Evolutionary conservation across 2,329 filamentous ascomycete species (phyloP), one percentile per base, ranked within the genome.

Genomic region (Phaeosphaeriaceae sp.): DNA sequence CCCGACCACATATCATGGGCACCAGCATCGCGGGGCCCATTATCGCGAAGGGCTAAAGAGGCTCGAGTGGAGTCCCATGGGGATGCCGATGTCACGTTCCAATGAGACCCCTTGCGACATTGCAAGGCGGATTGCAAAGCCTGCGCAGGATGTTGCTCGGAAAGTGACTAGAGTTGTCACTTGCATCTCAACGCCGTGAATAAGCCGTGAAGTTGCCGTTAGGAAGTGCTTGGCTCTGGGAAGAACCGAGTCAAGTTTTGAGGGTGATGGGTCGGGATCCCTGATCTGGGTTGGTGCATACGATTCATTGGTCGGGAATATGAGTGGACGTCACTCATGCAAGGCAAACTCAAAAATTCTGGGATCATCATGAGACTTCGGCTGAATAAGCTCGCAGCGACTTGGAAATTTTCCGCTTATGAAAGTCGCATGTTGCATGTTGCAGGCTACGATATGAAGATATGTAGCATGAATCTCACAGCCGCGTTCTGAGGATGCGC

Each of bases 1-100:
- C 24, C n/a, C 15, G 47, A 19, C 43, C 44, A 47, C 22, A 24
- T 21, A 26, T 4, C 44, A 26, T 40, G 43, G 43, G 43, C 19
- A 23, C 19, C 43, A 46, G 43, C 43, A 46, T 46, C 19, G 22
- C 9, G 43, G 43, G 43, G 43, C 19, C 43, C 35, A 40, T n/a
- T n/a, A 40, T n/a, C 35, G 30, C 30, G 35, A 40, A 17, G 44
- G 44, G 44, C 23, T 24, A 24, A 47, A 49, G 19, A 23, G 11
- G 3, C 23, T 19, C 24, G 47, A 49, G 47, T 49, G 47, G 47
- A 49, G 47, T 28, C 47, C 47, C 47, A 49, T 49, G 47, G 24
- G 23, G 47, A n/a, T 28, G 17, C 23, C 23, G 47, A 49, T 49
- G 23, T 30, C 11, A 49, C 47, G 11, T 49, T 13, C 24, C 23